Evolutionary conservation across 2,329 filamentous ascomycete genomes (phyloP), one percentile per base, ranked within the genome.

Genomic region (Cordyceps cateniannulata): DNA sequence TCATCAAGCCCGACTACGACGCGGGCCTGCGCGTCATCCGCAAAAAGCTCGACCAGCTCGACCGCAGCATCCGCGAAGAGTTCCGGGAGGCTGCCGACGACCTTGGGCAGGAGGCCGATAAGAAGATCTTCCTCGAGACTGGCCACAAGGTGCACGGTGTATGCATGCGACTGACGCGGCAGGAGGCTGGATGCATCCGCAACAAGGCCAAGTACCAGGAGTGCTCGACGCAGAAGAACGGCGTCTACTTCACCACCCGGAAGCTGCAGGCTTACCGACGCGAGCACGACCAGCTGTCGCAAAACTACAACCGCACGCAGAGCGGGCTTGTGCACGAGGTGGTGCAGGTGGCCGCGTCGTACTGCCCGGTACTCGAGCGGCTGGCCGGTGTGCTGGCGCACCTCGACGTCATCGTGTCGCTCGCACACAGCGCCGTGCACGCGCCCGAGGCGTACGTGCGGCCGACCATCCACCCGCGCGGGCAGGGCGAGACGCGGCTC

Each of bases 1-100:
- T 97, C 68, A 99, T 99, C 82, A 99, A 98, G 75, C 90, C 96
- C 1, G 95, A 99, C 70, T 99, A 97, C 65, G 95, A 99, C 69
- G 92, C 97, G 62, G 84, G 87, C 59, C 79, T 99, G 42, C 86
- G 89, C 20, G 85, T 90, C n/a, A 96, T 99, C 66, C 86, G 91
- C 57, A 93, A 90, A 76, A 95, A 93, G 71, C 85, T 99, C 1
- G 93, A 98, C 70, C 91, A 88, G 69, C 78, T 96, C 29, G 87
- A 88, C 64, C 79, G 85, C 48, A 88, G 93, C 59, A 97, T 99
- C 85, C 84, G 93, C 55, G 81, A 81, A 35, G 93, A 98, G 72
- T 95, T 96, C 68, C 78, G 80, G 55, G 81, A 84, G 32, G 90
- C 91, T 0, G 89, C 90, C 9, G 80, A 84, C 42, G 93, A 99